phyloP scores from a whole-genome alignment of 2,329 filamentous ascomycete genomes.

The Nemania sp. region DNA sequence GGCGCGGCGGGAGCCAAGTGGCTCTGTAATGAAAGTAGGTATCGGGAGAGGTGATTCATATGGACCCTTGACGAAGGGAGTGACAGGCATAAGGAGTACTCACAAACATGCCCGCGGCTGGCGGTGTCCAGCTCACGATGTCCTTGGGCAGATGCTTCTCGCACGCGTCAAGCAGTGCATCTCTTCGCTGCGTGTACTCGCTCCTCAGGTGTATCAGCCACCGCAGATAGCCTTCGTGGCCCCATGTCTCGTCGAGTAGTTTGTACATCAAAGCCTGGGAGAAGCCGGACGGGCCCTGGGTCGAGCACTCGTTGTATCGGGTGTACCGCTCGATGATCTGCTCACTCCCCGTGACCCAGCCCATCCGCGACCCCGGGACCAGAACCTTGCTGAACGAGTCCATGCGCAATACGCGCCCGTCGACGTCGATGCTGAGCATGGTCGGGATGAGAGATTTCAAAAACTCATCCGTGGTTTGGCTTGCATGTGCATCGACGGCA shows the following conservation, averaged over 20 bases:
- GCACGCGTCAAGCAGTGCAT: conserved; percentile 79
- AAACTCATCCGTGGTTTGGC: conserved; percentile 65
- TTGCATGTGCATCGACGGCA: conserved; percentile 33
- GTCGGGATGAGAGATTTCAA: conserved; percentile 73
- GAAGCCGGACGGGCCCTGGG: conserved; percentile 84
- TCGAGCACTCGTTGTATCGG: conserved; percentile 80
- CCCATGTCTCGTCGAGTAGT: conserved; percentile 91
- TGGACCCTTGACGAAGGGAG: background rate
- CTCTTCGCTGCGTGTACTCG: conserved; percentile 79
- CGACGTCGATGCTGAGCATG: conserved; percentile 77
- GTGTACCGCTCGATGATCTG: conserved; percentile 83
- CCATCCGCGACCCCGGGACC: conserved; percentile 77
- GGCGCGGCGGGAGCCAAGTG: background rate
- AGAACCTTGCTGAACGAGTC: conserved; percentile 95
- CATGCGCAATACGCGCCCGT: conserved; percentile 86
- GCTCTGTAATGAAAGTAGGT: background rate
- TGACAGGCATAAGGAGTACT: conserved; percentile 46
- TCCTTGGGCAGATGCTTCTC: conserved; percentile 75
- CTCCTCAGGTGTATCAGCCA: conserved; percentile 85
- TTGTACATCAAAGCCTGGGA: conserved; percentile 85
- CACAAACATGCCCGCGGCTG: conserved; percentile 93
- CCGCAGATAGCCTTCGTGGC: conserved; percentile 83
- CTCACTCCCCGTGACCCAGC: conserved; percentile 87
- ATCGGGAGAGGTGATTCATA: too few relatives aligned
- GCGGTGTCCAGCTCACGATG: conserved; percentile 78